Conservation (phyloP, 805 yeast species). For the Metschnikowia colocasiae region DNA sequence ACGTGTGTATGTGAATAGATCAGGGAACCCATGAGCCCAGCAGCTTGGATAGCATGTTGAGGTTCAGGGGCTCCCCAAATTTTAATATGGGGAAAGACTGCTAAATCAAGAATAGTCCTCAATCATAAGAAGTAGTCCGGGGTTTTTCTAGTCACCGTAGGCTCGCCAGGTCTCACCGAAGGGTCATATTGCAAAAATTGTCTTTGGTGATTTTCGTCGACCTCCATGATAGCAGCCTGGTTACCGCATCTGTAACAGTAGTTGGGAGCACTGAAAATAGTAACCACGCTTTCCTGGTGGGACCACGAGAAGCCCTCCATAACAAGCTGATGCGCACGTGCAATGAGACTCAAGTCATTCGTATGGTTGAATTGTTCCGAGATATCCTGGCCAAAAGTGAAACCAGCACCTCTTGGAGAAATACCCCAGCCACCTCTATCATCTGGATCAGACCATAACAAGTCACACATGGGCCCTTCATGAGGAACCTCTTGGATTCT, state of each 20-base stretch:
- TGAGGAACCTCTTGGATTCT: constrained; percentile 96
- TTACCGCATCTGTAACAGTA: constrained; percentile 97
- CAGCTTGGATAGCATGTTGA: not conserved
- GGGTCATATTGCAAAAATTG: constrained; percentile 96
- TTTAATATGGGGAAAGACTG: not conserved
- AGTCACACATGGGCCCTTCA: constrained; percentile 97
- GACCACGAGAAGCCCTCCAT: constrained; percentile 97
- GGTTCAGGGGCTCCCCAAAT: not conserved
- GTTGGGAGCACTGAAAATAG: constrained; percentile 93
- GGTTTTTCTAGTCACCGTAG: constrained; percentile 92
- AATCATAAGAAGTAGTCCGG: constrained; percentile 88
- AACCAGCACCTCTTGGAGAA: constrained; percentile 97
- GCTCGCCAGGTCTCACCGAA: constrained; percentile 95
- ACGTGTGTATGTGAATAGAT: not conserved
- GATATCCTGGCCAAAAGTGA: constrained; percentile 95
- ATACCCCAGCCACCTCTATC: constrained; percentile 98
- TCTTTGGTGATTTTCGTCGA: constrained; percentile 88
- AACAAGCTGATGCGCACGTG: constrained; percentile 95
- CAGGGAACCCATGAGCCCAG: not conserved
- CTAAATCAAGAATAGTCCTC: not conserved
- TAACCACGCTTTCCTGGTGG: constrained; percentile 90
- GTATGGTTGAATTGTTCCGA: constrained; percentile 91
- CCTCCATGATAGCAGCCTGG: constrained; percentile 98
- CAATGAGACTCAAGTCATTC: constrained; percentile 77
- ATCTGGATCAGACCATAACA: constrained; percentile 96